Percentiles rank a stretch among this genome's conserved stretches.
phyloP scores from a whole-genome alignment of 441 rosid genomes.

The Theobroma grandiflorum region DNA sequence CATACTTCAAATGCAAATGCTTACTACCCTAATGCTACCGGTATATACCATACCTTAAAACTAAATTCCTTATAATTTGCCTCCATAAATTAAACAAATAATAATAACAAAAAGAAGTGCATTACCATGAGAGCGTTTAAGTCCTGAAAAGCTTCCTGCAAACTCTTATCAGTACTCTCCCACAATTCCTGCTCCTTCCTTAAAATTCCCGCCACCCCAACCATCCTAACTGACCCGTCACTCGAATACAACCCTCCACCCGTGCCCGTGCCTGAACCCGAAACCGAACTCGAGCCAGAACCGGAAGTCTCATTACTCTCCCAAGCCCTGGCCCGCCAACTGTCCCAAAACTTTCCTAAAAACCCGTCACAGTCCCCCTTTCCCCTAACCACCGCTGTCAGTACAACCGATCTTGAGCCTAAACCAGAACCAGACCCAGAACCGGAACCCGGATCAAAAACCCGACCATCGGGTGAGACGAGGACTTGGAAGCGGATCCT shows the following conservation, averaged over 20 bases:
- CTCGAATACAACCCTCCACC: conserved; percentile 63
- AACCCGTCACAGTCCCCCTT: conserved; percentile 85
- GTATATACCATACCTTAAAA: not conserved
- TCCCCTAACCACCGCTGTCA: conserved; percentile 77
- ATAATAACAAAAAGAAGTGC: not conserved
- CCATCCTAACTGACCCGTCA: conserved; percentile 89
- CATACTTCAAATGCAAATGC: not conserved
- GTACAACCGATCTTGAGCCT: conserved; percentile 55
- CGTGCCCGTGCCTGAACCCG: conserved; percentile 32
- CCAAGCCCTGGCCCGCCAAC: conserved; percentile 89
- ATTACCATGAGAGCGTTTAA: conserved; percentile 89
- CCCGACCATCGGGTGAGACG: conserved; percentile 31
- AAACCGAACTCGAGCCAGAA: not conserved
- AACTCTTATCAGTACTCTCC: conserved; percentile 95
- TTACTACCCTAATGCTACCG: not conserved
- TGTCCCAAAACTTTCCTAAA: conserved; percentile 71
- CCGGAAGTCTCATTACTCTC: conserved; percentile 48
- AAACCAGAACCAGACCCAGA: conserved; percentile 14
- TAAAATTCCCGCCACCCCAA: conserved; percentile 84
- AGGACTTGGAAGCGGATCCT: conserved; percentile 81
- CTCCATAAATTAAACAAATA: not conserved
- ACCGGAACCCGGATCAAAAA: conserved; percentile 24
- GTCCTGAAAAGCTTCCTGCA: conserved; percentile 95
- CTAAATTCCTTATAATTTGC: not conserved
- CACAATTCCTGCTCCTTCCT: conserved; percentile 94